Evolutionary conservation across 208 protist genomes (phyloP), one percentile per base, ranked within the genome.

Genomic region (Strigomonas culicis): DNA sequence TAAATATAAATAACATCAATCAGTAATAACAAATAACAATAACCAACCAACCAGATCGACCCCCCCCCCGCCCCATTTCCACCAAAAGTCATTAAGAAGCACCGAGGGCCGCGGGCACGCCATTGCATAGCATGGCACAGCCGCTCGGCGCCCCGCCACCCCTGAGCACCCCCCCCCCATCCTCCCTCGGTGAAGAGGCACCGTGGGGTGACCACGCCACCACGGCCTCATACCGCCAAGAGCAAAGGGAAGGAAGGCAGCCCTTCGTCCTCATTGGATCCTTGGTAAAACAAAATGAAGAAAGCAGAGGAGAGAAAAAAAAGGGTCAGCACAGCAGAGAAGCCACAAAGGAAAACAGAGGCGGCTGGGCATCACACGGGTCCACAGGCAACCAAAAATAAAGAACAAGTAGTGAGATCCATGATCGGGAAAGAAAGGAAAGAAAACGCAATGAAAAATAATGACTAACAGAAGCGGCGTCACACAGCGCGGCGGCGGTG

Each of bases 381-480:
- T 58, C 10, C 11, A 34, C 30, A 6, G 6, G 19, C 6, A 58
- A 10, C 6, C 6, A 13, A 41, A 41, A 41, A 41, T 6, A 41
- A 41, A 41, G 13, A 41, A 41, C 8, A 41, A 13, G 36, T 6
- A 41, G 13, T 17, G 36, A 41, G 36, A 41, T 11, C n/a, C 6
- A 19, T 4, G n/a, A 19, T 19, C 10, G 28, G 32, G 21, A 69
- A 15, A 8, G 17, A 28, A 46, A 34, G 60, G 27, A 7, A 60
- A 49, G 10, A 49, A 25, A 41, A 30, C 49, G 51, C 8, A 61
- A 62, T 31, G 30, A 57, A 39, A n/a, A n/a, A 57, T 6, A 31
- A 57, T 3, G 28, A 57, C 15, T 25, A 72, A 56, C 57, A 66
- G 19, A 66, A 73, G 30, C 51, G n/a, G 24, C 39, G 63, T 63